Base-by-base conservation (phyloP, 768 basidiomycete species). In the Suillus paluster region DNA sequence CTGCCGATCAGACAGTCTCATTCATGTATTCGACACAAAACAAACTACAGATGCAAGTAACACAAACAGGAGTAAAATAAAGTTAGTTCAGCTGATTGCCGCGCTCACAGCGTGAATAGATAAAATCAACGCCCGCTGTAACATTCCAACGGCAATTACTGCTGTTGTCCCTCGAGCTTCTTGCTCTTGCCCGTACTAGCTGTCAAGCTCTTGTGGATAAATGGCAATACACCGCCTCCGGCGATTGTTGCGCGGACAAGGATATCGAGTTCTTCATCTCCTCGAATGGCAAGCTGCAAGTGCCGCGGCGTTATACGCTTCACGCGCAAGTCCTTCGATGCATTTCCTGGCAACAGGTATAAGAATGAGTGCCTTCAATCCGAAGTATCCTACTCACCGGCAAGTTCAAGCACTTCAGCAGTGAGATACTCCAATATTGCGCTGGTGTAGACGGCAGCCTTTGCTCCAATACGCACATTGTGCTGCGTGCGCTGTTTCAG, bases 271-370 rank as follows among this genome's bases (percentile, higher is more conserved):
- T 98, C 96, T 75, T 97, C 95, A 75, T 99, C 96, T 38, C 96
- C 96, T 64, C 95, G 91, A 66, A 99, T 98, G 30, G 96, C 96
- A 33, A 97, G 86, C 75, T 97, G 96, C 66, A 98, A 77, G 78
- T 99, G 96, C 68, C 96, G 90, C 19, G 96, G 96, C 0, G 94
- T 97, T 73, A 99, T 96, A 76, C 96, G 94, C 77, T 97, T 98
- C 52, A 97, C 95, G 55, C 91, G 87, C n/a, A 97, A 84, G 80
- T 99, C 96, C 72, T 97, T 97, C 3, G 95, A 97, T 33, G 96
- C 96, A 75, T 98, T 98, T 25, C 96, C 95, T 96, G 14, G 12
- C 21, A 7, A 25, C 34, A 7, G 25, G 27, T 54, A 10, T 48
- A 39, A 36, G 42, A 11, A 23, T 63, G 19, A 61, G 21, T 17